These are phyloP conservation scores for Xylaria sp. DNA, from an alignment of 2,329 filamentous ascomycete genomes.

Conservation along the genomic window DNA sequence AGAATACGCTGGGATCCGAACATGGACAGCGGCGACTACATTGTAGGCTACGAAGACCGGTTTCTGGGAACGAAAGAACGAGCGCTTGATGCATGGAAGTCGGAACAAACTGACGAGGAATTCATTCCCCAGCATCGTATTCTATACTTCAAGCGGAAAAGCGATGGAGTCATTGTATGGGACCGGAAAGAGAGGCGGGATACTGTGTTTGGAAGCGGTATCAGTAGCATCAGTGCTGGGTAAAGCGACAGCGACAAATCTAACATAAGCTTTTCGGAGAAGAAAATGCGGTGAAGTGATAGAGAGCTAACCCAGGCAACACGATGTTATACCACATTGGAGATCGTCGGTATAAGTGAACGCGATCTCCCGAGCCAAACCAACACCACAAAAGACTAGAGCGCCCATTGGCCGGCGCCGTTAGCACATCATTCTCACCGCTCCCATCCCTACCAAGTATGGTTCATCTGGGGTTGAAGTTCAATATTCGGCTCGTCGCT, in stretches of 20 bases:
- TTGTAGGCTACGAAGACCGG: constrained; percentile 71
- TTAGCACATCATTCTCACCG: constrained; percentile 23
- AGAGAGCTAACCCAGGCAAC: background rate
- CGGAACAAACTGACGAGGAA: constrained; percentile 72
- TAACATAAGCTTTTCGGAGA: background rate
- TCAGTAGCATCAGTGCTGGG: constrained; percentile 39
- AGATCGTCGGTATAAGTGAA: background rate
- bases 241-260: constrained; percentile 13
- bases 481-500: constrained; percentile 5
- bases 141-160: constrained; percentile 67
- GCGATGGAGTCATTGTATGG: constrained; percentile 66
- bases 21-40: constrained; percentile 63
- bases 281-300: constrained; percentile 13
- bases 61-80: constrained; percentile 67
- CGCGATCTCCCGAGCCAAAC: constrained; percentile 3
- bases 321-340: background rate
- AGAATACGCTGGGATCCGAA: constrained; percentile 69
- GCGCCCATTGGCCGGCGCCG: background rate
- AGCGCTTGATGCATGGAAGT: constrained; percentile 66
- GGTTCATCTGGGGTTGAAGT: background rate
- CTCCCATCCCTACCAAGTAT: background rate
- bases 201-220: constrained; percentile 67
- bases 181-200: constrained; percentile 65
- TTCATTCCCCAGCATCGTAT: constrained; percentile 75
- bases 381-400: background rate